These are phyloP conservation scores for Cyberlindnera xylosilytica DNA, from an alignment of 805 yeast species.

Conservation along the genomic window DNA sequence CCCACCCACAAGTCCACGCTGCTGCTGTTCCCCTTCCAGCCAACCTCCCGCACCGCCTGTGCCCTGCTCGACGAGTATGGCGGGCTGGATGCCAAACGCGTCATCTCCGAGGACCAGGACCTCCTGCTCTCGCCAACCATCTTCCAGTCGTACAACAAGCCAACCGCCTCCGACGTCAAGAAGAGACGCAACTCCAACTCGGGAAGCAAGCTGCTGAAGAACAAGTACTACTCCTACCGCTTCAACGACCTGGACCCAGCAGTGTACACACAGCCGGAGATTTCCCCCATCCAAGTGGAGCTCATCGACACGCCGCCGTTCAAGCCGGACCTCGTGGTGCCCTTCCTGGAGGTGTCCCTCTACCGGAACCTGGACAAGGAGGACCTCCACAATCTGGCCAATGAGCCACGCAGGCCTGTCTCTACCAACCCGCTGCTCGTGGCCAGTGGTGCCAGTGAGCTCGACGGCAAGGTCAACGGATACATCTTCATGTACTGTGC, in stretches of 20 bases:
- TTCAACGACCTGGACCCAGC: constrained; percentile 10
- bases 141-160: constrained; percentile 32
- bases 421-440: constrained; percentile 66
- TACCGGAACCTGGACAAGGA: constrained; percentile 59
- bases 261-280: constrained; percentile 43
- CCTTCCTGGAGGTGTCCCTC: constrained; percentile 70
- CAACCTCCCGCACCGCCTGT: constrained; percentile 37
- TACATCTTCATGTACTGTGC: constrained; percentile 68
- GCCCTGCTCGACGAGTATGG: constrained; percentile 47
- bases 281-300: constrained; percentile 62
- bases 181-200: constrained; percentile 17
- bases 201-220: constrained; percentile 17
- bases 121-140: constrained; percentile 36
- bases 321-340: constrained; percentile 63
- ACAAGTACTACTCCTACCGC: constrained; percentile 19
- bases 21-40: constrained; percentile 51
- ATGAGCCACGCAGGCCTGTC: constrained; percentile 59
- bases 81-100: constrained; percentile 35
- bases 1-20: constrained; percentile 67
- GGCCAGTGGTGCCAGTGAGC: constrained; percentile 76
- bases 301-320: constrained; percentile 75
- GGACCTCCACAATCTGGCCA: constrained; percentile 56
- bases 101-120: constrained; percentile 30
- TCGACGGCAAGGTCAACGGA: constrained; percentile 75
- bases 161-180: constrained; percentile 4